phyloP scores from a whole-genome alignment of 768 basidiomycete genomes.

The Auricularia cornea region DNA sequence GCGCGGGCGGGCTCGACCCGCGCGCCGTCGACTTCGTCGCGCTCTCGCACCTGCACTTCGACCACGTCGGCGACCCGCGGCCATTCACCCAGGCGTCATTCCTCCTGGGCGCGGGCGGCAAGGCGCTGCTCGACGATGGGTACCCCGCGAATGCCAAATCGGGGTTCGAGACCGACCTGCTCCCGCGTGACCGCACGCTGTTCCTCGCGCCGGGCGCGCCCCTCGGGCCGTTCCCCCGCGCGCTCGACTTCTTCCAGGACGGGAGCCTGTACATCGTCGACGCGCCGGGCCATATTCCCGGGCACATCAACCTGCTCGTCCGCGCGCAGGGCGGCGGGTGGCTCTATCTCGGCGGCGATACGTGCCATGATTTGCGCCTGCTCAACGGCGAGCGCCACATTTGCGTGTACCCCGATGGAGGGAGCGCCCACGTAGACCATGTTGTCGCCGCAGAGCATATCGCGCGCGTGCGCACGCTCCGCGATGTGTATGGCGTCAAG shows the following conservation, averaged over 20 bases:
- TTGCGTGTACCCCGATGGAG: constrained; percentile 22
- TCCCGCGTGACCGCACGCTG: constrained; percentile 31
- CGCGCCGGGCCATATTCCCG: constrained; percentile 47
- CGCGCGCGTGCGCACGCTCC: neutral
- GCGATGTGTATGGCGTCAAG: neutral
- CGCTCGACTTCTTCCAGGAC: constrained; percentile 47
- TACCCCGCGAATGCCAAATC: constrained; percentile 5
- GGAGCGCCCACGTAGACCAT: neutral
- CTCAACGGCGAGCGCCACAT: constrained; percentile 32
- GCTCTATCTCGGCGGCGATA: constrained; percentile 49
- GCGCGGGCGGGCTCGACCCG: constrained; percentile 9
- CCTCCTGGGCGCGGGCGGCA: constrained; percentile 5
- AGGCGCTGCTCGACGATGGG: neutral
- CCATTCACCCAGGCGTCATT: constrained; percentile 10
- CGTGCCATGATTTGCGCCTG: constrained; percentile 47
- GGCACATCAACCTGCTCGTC: constrained; percentile 46
- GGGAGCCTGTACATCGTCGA: constrained; percentile 52
- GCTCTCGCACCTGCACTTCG: constrained; percentile 11
- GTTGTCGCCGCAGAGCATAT: neutral
- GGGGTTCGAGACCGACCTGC: constrained; percentile 17
- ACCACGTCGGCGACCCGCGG: constrained; percentile 10
- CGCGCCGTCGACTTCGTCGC: constrained; percentile 1
- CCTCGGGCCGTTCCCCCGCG: constrained; percentile 42
- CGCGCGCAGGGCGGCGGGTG: constrained; percentile 44
- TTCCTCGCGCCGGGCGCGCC: constrained; percentile 34